Evolutionary conservation across 495 filamentous ascomycete genomes (phyloP).

Genomic region (Xylaria cubensis): DNA sequence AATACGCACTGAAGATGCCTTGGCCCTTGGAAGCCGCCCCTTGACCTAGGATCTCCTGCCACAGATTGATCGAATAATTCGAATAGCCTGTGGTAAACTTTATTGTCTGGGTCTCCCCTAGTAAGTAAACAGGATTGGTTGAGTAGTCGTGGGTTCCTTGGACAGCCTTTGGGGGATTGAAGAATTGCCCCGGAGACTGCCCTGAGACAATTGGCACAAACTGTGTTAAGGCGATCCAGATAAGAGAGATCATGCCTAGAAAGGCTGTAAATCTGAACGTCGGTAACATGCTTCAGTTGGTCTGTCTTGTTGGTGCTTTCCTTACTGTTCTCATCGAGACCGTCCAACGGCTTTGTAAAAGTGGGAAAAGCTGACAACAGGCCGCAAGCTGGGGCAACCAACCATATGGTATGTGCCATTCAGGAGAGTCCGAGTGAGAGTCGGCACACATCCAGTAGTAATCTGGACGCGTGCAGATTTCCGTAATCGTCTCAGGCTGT

Average conservation of each 20-base stretch:
- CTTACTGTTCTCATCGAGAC: neutral
- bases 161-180: conserved; percentile 26
- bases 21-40: conserved; percentile 29
- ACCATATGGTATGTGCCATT: neutral
- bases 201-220: conserved; percentile 14
- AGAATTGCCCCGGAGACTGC: conserved; percentile 27
- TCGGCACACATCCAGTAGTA: no score
- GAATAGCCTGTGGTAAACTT: conserved; percentile 33
- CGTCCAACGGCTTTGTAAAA: neutral
- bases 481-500: neutral
- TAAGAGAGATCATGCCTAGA: neutral
- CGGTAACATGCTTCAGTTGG: neutral
- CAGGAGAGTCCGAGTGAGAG: no score
- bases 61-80: conserved; percentile 33
- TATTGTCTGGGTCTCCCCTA: conserved; percentile 31
- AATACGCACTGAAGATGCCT: conserved; percentile 29
- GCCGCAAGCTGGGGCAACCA: neutral
- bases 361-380: neutral
- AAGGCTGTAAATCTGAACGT: neutral
- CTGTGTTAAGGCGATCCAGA: neutral
- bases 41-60: conserved; percentile 29
- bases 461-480: no score
- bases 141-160: conserved; percentile 22
- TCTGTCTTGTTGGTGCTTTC: neutral
- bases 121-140: conserved; percentile 26